Evolutionary conservation across 192 early-diverging fungal genomes (phyloP).

Genomic region (Phycomyces blakesleeanus): DNA sequence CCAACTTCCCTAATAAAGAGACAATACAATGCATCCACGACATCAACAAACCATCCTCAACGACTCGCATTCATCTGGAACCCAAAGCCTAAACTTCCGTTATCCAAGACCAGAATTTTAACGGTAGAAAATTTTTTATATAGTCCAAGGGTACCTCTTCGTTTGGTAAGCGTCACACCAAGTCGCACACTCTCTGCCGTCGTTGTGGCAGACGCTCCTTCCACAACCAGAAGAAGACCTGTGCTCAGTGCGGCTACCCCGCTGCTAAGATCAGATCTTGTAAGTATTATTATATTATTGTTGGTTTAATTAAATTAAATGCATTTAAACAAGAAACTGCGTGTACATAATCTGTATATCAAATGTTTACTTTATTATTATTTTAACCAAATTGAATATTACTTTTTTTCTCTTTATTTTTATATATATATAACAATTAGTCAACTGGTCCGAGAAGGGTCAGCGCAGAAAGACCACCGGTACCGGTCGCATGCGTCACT

Average conservation of each 20-base stretch:
- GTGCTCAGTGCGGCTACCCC: constrained; percentile 97
- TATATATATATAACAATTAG: too few relatives aligned
- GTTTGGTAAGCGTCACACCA: constrained; percentile 99
- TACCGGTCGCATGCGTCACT: constrained; percentile 94
- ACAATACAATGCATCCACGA: too few relatives aligned
- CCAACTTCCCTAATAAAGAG: too few relatives aligned
- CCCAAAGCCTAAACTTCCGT: too few relatives aligned
- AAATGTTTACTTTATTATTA: too few relatives aligned
- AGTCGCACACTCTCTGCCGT: constrained; percentile 97
- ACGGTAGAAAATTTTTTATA: neutral
- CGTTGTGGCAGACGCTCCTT: constrained; percentile 94
- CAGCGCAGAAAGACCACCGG: constrained; percentile 98
- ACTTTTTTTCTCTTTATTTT: too few relatives aligned
- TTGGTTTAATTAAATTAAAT: neutral
- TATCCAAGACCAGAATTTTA: too few relatives aligned
- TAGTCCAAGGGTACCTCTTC: constrained; percentile 97
- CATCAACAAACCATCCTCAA: too few relatives aligned
- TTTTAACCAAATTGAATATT: too few relatives aligned
- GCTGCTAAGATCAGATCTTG: constrained; percentile 94
- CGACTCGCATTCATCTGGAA: too few relatives aligned
- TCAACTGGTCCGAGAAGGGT: constrained; percentile 93
- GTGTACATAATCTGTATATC: too few relatives aligned
- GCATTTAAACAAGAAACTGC: too few relatives aligned
- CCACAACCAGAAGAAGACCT: constrained; percentile 99
- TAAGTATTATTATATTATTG: constrained; percentile 38